Base-by-base conservation (phyloP, 2,329 filamentous ascomycete genomes). In the Didymella pomorum region DNA sequence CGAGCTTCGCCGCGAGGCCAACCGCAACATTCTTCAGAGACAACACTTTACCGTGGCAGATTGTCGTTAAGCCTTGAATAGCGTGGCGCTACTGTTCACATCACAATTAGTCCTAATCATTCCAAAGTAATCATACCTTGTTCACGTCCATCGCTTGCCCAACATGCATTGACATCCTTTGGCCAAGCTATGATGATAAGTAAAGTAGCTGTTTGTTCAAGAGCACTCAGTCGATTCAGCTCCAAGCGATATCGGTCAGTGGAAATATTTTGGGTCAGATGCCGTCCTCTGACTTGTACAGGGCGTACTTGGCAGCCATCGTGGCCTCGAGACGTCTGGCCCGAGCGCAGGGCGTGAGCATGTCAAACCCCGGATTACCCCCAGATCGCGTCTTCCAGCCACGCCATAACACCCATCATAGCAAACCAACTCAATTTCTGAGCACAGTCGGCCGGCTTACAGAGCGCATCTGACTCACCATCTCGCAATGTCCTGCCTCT, bases 11-110 rank as follows among this genome's bases (percentile, higher is more conserved):
- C 9, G 56, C 59, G 6, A 54, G 63, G 45, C 69, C 65, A 2
- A 63, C 59, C 23, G 65, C 67, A 20, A 70, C 62, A 2, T 74
- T 74, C 57, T 71, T 71, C 60, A 70, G 64, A 26, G 65, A 74
- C 28, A 61, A 64, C 18, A 66, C 61, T 4, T 48, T 73, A 45
- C 60, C 72, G 10, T 75, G 62, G 39, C 62, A 63, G 41, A 48
- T 54, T 1, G 28, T 69, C 25, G 57, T 71, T 11, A 74, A 70
- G 60, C 68, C 71, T 12, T 74, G 23, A 58, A 46, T 4, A 31
- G 11, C 4, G 8, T 12, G 26, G 3, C 3, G 14, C 43, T 46
- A 12, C 4, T 12, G 18, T 20, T 3, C n/a, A 18, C 10, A 11
- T 20, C 26, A 21, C 11, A 4, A 9, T 10, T 10, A n/a, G 16